Evolutionary conservation across 1,139 yeast genomes (phyloP), one percentile per base, ranked within the genome.

Genomic region (Geotrichum bryndzae): DNA sequence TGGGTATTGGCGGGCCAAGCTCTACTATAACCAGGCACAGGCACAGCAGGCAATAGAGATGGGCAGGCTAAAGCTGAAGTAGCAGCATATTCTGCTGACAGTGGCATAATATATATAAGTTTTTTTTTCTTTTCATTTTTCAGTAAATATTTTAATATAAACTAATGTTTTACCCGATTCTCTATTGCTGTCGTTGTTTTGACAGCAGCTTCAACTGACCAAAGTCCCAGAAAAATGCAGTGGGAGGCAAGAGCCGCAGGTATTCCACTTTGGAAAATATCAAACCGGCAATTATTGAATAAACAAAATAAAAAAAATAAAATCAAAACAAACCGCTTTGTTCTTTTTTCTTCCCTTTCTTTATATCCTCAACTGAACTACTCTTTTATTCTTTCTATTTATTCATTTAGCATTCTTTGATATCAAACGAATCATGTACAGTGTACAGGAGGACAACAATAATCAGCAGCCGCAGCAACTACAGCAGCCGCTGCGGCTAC

Each of bases 1-100:
- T 68, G 77, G 76, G 8, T 53, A 73, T 73, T 51, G 80, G 57
- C 67, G 77, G 10, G 76, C 64, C 10, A 59, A 60, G 38, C 33
- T 60, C 45, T 60, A 60, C 46, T 60, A 56, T 55, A 50, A 50
- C 51, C 33, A 50, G 18, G 23, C 33, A 8, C 33, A 22, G 7
- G 18, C 29, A 15, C 33, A 22, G 23, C 45, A 55, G 6, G 51
- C 56, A 1, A n/a, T 48, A 6, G 54, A 53, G 13, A 18, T 29
- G 54, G 48, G 53, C 35, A 46, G 55, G 4, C 51, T 60, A 35
- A 52, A 60, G 41, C 57, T 60, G n/a, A 41, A 56, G 23, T 60
- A 53, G 51, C 29, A 27, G 27, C 27, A 35, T 2, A 35, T 4
- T 35, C 8, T 13, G 5, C 41, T 35, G 41, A 35, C 0, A n/a